These are phyloP conservation scores for Platismatia glauca DNA, from an alignment of 495 filamentous ascomycete species.

Conservation along the genomic window DNA sequence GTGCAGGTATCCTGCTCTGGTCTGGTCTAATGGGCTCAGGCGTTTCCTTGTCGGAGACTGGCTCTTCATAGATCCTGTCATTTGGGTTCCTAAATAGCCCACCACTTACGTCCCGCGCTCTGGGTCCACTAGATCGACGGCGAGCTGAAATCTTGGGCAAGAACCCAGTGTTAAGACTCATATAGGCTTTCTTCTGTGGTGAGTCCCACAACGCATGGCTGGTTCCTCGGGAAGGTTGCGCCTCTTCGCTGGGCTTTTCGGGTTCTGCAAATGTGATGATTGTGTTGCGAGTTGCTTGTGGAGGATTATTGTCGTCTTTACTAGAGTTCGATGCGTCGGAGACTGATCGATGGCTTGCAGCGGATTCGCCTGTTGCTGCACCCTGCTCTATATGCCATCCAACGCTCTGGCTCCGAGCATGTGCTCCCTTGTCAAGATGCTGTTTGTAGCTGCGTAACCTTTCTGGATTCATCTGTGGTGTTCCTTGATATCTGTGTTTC, in stretches of 20 bases:
- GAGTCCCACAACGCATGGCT: conserved; percentile 25
- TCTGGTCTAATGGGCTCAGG: conserved; percentile 25
- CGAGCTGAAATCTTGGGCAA: conserved; percentile 11
- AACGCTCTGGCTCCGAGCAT: conserved; percentile 52
- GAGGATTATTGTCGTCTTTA: conserved; percentile 12
- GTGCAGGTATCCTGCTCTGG: conserved; percentile 41
- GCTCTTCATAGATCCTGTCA: conserved; percentile 87
- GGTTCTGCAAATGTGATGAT: conserved; percentile 1
- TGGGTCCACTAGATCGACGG: conserved; percentile 27
- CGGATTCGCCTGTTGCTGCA: conserved; percentile 32
- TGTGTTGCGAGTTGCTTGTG: conserved; percentile 5
- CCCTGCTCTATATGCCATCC: conserved; percentile 37
- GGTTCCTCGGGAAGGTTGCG: background rate
- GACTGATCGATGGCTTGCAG: conserved; percentile 34
- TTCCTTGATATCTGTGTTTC: conserved; percentile 64
- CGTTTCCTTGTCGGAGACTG: conserved; percentile 32
- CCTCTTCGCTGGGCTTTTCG: background rate
- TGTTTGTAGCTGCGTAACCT: conserved; percentile 54
- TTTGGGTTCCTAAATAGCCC: conserved; percentile 50
- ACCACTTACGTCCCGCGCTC: conserved; percentile 31
- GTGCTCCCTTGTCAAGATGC: conserved; percentile 52
- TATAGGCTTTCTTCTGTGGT: conserved; percentile 29
- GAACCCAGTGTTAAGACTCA: conserved; percentile 14
- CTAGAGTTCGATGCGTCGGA: conserved; percentile 44
- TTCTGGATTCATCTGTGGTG: conserved; percentile 45